A percentile compares a stretch with the other conserved stretches of the same genome.
These are phyloP conservation scores for Debaryomyces robertsiae DNA, from an alignment of 1,139 yeast genomes.

Conservation along the genomic window DNA sequence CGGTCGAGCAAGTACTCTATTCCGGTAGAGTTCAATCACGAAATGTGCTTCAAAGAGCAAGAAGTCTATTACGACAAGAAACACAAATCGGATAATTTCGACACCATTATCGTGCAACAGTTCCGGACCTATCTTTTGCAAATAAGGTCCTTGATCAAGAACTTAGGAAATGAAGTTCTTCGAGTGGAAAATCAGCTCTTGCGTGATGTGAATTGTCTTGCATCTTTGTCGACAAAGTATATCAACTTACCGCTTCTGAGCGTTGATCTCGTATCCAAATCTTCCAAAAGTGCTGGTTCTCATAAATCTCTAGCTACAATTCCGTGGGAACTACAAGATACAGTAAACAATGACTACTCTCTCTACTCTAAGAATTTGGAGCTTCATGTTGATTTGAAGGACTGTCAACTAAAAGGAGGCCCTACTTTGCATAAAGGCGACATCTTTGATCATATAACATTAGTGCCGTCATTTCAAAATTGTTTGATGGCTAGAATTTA, in stretches of 20 bases:
- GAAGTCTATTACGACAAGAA: constrained; percentile 25
- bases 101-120: constrained; percentile 33
- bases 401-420: constrained; percentile 30
- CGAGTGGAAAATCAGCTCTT: constrained; percentile 40
- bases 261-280: constrained; percentile 18
- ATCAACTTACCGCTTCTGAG: constrained; percentile 27
- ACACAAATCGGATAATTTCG: constrained; percentile 32
- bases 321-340: constrained; percentile 29
- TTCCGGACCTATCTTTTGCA: constrained; percentile 32
- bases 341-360: constrained; percentile 19
- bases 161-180: constrained; percentile 38
- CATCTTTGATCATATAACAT: constrained; percentile 38
- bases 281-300: constrained; percentile 23
- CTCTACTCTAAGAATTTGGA: constrained; percentile 32
- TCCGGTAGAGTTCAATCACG: constrained; percentile 47
- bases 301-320: constrained; percentile 24
- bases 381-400: constrained; percentile 28
- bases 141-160: constrained; percentile 33
- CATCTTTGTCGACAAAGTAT: constrained; percentile 36
- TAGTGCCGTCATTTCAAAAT: constrained; percentile 60
- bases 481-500: constrained; percentile 57
- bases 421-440: constrained; percentile 16
- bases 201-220: constrained; percentile 41
- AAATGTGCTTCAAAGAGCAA: constrained; percentile 38
- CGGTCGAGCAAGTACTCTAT: constrained; percentile 38